phyloP scores from a whole-genome alignment of 2,329 filamentous ascomycete genomes.

The Cryphonectria japonica region DNA sequence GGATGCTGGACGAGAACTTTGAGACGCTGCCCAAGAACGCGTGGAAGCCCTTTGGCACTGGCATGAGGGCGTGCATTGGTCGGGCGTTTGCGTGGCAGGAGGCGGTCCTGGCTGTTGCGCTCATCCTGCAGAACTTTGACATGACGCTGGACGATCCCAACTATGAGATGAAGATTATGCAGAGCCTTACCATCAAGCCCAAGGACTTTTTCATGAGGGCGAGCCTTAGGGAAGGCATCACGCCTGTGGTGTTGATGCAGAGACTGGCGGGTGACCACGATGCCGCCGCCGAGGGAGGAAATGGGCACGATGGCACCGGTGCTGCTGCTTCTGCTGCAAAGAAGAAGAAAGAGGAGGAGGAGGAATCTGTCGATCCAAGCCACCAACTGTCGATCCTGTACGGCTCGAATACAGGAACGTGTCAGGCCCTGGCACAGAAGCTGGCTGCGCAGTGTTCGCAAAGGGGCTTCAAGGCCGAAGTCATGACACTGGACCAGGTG shows the following conservation, averaged over 20 bases:
- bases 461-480: conserved; percentile 62
- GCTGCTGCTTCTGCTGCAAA: too few species aligned
- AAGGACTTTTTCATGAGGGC: conserved; percentile 64
- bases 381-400: conserved; percentile 65
- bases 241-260: conserved; percentile 15
- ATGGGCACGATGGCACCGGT: not conserved
- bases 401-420: conserved; percentile 76
- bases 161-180: conserved; percentile 58
- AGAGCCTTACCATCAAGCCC: conserved; percentile 63
- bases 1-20: conserved; percentile 43
- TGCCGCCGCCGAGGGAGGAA: not conserved
- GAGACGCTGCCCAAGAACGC: conserved; percentile 43
- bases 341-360: not conserved
- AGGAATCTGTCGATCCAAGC: not conserved
- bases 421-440: conserved; percentile 68
- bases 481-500: conserved; percentile 63
- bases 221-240: conserved; percentile 51
- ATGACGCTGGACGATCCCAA: conserved; percentile 63
- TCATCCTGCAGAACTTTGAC: conserved; percentile 71
- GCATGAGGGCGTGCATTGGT: conserved; percentile 54
- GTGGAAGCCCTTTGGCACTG: conserved; percentile 60
- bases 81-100: conserved; percentile 60
- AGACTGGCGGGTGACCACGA: not conserved
- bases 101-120: conserved; percentile 49
- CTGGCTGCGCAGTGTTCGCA: conserved; percentile 61